phyloP scores from a whole-genome alignment of 2,329 filamentous ascomycete genomes.

The Gnomoniopsis sp. region DNA sequence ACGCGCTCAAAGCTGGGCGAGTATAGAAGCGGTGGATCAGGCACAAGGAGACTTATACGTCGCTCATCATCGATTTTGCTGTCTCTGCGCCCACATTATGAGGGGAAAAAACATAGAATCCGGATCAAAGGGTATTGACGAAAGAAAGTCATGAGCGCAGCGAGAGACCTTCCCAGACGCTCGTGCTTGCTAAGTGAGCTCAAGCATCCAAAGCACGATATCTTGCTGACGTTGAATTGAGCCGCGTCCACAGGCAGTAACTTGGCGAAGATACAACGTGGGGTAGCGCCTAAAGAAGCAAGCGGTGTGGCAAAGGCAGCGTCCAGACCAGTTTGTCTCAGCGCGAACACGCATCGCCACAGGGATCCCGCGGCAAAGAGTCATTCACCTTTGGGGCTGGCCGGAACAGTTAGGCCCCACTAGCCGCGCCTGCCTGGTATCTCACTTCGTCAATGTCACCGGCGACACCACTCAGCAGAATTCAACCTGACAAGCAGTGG shows the following conservation, averaged over 20 bases:
- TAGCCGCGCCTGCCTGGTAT: neutral
- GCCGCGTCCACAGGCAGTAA: neutral
- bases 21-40: slow-evolving; percentile 5
- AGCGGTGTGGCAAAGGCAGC: neutral
- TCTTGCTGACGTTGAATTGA: neutral
- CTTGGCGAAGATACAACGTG: neutral
- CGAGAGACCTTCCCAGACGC: neutral
- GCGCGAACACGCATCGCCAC: too few relatives aligned
- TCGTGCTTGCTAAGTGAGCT: neutral
- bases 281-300: neutral
- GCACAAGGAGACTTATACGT: neutral
- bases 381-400: neutral
- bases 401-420: neutral
- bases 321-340: too few relatives aligned
- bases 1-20: slow-evolving; percentile 5
- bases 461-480: neutral
- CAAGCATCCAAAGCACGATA: neutral
- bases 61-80: neutral
- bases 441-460: neutral
- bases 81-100: neutral
- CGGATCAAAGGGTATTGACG: neutral
- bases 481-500: neutral
- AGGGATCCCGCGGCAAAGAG: neutral
- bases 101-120: neutral
- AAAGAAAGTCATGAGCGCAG: neutral